These are phyloP conservation scores for Blastomyces silverae DNA, from an alignment of 2,329 filamentous ascomycete species.

Conservation along the genomic window DNA sequence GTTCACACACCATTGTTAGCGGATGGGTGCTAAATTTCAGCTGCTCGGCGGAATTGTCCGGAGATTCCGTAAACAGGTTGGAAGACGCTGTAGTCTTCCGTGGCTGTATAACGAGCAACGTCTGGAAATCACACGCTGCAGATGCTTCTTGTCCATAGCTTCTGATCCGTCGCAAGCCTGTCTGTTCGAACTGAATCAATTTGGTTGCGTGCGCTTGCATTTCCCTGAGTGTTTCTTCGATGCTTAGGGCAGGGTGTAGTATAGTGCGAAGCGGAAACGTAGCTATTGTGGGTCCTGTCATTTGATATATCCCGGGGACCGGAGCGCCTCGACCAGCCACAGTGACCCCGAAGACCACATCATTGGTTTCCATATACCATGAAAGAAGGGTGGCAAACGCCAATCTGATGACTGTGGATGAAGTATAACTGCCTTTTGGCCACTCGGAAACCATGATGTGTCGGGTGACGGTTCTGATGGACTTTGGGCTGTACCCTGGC, in stretches of 20 bases:
- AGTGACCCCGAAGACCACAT: conserved; percentile 40
- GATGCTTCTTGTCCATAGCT: conserved; percentile 41
- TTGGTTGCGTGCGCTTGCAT: conserved; percentile 51
- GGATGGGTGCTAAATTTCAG: conserved; percentile 8
- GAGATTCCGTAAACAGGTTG: neutral
- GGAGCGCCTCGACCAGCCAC: conserved; percentile 37
- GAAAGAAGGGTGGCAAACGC: conserved; percentile 39
- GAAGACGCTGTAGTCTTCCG: neutral
- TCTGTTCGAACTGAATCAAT: conserved; percentile 53
- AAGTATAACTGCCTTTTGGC: conserved; percentile 20
- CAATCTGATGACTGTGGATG: conserved; percentile 34
- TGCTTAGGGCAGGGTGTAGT: conserved; percentile 30
- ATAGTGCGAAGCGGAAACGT: conserved; percentile 38
- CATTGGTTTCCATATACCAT: conserved; percentile 34
- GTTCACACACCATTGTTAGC: conserved; percentile 5
- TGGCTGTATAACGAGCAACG: conserved; percentile 34
- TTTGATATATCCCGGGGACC: conserved; percentile 33
- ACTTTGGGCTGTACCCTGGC: neutral
- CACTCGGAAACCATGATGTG: conserved; percentile 5
- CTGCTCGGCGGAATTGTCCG: conserved; percentile 2
- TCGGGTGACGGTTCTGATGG: neutral
- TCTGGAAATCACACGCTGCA: conserved; percentile 18
- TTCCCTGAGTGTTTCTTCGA: conserved; percentile 45
- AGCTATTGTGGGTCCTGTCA: conserved; percentile 38
- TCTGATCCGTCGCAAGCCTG: conserved; percentile 46